Percentiles rank a stretch among this genome's conserved stretches.
These are phyloP conservation scores for Pseudocercospora eumusae DNA, from an alignment of 2,329 filamentous ascomycete genomes.

Conservation along the genomic window DNA sequence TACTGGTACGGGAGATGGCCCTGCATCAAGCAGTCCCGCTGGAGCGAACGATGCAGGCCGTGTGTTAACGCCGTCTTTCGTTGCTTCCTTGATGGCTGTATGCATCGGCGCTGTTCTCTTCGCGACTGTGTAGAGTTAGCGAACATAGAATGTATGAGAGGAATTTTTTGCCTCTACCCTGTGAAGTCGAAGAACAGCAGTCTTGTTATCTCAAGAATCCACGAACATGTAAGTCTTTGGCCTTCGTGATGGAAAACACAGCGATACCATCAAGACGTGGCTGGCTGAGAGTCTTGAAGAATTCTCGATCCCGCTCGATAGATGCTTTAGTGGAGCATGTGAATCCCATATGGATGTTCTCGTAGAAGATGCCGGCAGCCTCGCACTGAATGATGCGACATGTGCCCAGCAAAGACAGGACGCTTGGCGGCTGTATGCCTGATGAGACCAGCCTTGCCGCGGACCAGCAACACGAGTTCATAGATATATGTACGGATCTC, in stretches of 20 bases:
- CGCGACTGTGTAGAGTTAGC: neutral
- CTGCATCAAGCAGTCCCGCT: neutral
- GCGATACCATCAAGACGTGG: neutral
- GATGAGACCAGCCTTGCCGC: neutral
- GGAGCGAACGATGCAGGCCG: neutral
- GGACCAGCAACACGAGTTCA: neutral
- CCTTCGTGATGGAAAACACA: neutral
- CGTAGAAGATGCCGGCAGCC: conserved; percentile 8
- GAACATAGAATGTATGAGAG: neutral
- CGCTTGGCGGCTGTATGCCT: neutral
- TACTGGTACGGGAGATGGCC: neutral
- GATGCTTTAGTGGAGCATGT: neutral
- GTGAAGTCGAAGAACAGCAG: conserved; percentile 14
- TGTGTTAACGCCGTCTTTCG: neutral
- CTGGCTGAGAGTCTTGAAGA: neutral
- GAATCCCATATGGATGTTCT: neutral
- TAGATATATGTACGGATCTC: conserved; percentile 1
- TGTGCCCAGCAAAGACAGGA: neutral
- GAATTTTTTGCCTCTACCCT: neutral
- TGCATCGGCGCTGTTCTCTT: neutral
- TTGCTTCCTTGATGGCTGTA: neutral
- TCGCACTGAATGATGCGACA: conserved; percentile 1
- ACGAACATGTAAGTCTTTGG: conserved; percentile 13
- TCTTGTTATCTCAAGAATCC: conserved; percentile 16
- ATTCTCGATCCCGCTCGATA: neutral